Base-by-base conservation (phyloP, 805 yeast species). In the Yamadazyma tumulicola region DNA sequence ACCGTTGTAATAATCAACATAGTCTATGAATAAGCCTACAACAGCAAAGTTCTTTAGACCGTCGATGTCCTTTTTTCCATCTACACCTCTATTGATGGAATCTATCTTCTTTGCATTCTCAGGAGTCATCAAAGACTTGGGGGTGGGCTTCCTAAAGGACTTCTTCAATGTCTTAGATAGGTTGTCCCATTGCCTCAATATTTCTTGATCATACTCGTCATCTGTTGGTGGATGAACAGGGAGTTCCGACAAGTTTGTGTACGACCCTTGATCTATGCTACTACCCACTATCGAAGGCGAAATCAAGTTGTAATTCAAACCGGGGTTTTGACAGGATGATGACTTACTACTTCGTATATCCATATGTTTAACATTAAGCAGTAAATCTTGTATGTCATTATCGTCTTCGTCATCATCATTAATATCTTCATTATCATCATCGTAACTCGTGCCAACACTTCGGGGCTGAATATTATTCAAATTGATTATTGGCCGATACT, bases 51-150 rank as follows among this genome's bases (percentile, higher is more conserved):
- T 78, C 50, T 77, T 79, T 36, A 72, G 59, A 1, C 81, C 78
- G 18, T 75, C 76, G 19, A 75, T 79, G 32, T 76, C 79, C 49
- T 75, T 72, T 28, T 75, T 70, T 6, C 95, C 95, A 57, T 86
- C 95, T 12, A 86, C 95, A 9, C 95, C 91, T 46, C 95, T 70
- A 31, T 74, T 68, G 30, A 86, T 80, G 34, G 84, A 75, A 56
- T 86, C 95, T 28, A 86, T 58, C 37, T 67, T 54, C 45, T 75
- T 75, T 23, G 67, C 65, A 37, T 75, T 75, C 26, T 76, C 79
- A 6, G 65, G 66, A 8, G 75, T 73, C 51, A 86, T 51, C 15
- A 63, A 59, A 1, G 77, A 61, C n/a, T 81, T 81, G 2, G 95
- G 94, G 1, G 69, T 59, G 0, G 95, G 95, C 45, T 78, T 80